Evolutionary conservation across 1,284 basidiomycete species (phyloP).

Genomic region (Prillingera fragicola): DNA sequence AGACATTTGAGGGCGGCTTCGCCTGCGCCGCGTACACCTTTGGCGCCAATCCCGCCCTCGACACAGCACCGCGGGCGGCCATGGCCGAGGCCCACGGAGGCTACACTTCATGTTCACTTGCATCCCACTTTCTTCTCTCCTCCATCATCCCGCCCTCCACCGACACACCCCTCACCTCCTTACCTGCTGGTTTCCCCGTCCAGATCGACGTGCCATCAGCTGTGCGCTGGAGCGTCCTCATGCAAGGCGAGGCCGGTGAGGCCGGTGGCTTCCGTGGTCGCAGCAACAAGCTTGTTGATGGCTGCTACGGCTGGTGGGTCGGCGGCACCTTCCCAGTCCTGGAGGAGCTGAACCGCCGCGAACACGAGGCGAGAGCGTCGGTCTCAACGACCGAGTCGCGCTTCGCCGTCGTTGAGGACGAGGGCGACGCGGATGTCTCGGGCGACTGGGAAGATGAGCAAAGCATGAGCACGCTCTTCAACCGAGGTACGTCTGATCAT

Average conservation of each 20-base stretch:
- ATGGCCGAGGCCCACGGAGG: conserved; percentile 95
- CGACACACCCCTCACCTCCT: conserved; percentile 9
- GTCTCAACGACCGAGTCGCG: conserved; percentile 4
- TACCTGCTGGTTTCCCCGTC: conserved; percentile 34
- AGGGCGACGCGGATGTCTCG: too few relatives aligned
- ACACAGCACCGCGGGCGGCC: conserved; percentile 45
- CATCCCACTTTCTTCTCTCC: conserved; percentile 69
- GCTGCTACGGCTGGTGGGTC: conserved; percentile 99
- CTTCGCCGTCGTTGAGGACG: conserved; percentile 18
- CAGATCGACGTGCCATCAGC: conserved; percentile 60
- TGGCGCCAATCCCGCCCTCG: conserved; percentile 21
- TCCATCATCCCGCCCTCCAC: conserved; percentile 15
- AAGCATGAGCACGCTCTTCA: conserved; percentile 33
- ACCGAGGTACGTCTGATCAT: conserved; percentile 37
- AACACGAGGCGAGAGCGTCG: conserved; percentile 15
- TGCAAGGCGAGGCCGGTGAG: conserved; percentile 81
- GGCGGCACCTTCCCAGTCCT: conserved; percentile 82
- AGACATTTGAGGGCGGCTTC: conserved; percentile 98
- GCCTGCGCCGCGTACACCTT: conserved; percentile 61
- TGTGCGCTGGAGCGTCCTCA: conserved; percentile 74
- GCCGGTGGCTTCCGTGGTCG: conserved; percentile 89
- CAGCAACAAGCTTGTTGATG: conserved; percentile 97
- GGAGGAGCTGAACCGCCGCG: conserved; percentile 56
- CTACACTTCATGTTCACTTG: conserved; percentile 88
- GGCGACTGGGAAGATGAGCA: conserved; percentile 24